Evolutionary conservation across 352 stramenopile species (phyloP).

Genomic region (Globisporangium cederbergense): DNA sequence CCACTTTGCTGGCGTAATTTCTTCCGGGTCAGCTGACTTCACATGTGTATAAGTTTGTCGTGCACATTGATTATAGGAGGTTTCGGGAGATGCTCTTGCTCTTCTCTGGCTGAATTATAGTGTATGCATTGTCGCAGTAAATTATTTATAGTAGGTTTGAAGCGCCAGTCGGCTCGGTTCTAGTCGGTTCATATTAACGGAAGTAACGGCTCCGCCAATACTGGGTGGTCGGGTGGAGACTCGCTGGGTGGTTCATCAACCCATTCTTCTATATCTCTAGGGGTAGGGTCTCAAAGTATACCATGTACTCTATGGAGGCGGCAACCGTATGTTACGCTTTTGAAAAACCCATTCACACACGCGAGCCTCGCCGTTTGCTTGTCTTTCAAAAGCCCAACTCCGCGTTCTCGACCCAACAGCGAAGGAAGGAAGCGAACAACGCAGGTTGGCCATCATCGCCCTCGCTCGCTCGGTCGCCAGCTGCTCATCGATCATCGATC

Average conservation of each 20-base stretch:
- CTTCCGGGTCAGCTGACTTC: constrained; percentile 8
- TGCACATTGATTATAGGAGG: neutral
- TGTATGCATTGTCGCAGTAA: neutral
- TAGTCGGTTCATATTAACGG: constrained; percentile 3
- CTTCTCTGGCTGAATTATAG: neutral
- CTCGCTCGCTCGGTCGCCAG: neutral
- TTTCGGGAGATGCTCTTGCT: neutral
- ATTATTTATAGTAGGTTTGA: neutral
- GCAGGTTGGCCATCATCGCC: neutral
- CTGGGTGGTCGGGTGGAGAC: neutral
- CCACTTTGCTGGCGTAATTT: constrained; percentile 4
- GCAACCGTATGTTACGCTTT: no score
- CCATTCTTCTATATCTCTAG: no score
- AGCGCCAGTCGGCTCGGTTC: neutral
- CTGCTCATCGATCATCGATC: neutral
- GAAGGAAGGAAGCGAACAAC: neutral
- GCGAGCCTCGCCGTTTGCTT: neutral
- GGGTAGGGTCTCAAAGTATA: no score
- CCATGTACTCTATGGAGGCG: no score
- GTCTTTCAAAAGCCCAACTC: neutral
- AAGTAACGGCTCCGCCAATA: neutral
- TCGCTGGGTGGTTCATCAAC: no score
- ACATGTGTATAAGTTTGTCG: neutral
- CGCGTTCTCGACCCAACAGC: neutral
- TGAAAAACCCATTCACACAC: no score